A percentile compares a stretch with the other conserved stretches of the same genome.
These are phyloP conservation scores for Coniosporium apollinis DNA, from an alignment of 495 filamentous ascomycete species.

Conservation along the genomic window DNA sequence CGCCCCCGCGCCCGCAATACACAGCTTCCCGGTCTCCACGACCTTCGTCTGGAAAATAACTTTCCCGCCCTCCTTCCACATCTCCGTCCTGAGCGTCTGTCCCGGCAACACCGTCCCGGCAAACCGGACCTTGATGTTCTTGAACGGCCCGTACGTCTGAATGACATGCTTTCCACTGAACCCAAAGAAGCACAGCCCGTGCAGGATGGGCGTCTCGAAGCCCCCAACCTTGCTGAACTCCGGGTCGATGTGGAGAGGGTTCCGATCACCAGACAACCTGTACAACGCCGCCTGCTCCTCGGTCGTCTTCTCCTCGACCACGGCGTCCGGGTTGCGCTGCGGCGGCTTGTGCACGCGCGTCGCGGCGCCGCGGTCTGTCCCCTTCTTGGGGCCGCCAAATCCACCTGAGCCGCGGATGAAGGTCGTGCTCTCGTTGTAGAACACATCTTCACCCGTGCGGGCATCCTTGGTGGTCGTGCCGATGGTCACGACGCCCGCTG, in stretches of 20 bases:
- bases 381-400: conserved; percentile 63
- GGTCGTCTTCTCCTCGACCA: conserved; percentile 77
- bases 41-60: conserved; percentile 89
- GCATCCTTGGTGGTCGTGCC: conserved; percentile 70
- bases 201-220: conserved; percentile 87
- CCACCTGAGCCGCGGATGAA: conserved; percentile 89
- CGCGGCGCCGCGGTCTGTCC: conserved; percentile 57
- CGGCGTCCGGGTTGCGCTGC: conserved; percentile 55
- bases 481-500: conserved; percentile 67
- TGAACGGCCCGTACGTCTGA: conserved; percentile 64
- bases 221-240: conserved; percentile 88
- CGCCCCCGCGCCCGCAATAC: conserved; percentile 72
- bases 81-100: conserved; percentile 88
- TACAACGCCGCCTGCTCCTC: conserved; percentile 95
- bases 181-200: conserved; percentile 92
- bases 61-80: conserved; percentile 89
- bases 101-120: conserved; percentile 84
- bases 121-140: conserved; percentile 94
- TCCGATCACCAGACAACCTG: conserved; percentile 80
- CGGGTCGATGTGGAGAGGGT: conserved; percentile 90
- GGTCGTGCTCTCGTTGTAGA: conserved; percentile 88
- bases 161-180: conserved; percentile 82
- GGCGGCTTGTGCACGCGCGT: conserved; percentile 68
- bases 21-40: conserved; percentile 89
- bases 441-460: conserved; percentile 66